Conservation (phyloP, 2,329 filamentous ascomycete species). For the Aspergillus flavus region DNA sequence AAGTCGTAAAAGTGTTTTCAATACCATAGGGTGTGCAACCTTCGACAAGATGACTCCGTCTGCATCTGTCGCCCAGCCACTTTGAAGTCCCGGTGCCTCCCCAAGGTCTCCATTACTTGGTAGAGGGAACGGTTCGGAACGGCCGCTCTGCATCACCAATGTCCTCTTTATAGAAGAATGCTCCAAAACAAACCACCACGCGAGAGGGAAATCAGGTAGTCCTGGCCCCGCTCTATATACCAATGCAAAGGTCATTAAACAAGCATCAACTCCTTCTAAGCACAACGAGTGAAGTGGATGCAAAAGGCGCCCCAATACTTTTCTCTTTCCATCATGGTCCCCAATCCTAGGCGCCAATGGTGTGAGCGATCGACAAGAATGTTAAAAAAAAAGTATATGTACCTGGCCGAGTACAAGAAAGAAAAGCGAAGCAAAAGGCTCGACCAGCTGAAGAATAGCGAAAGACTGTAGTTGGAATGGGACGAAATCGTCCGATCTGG, state of each 20-base stretch:
- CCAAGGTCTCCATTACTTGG: conserved; percentile 1
- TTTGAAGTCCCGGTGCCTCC: neutral
- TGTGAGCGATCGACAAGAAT: conserved; percentile 46
- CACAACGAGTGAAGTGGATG: conserved; percentile 45
- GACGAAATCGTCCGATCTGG: conserved; percentile 25
- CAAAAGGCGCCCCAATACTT: conserved; percentile 33
- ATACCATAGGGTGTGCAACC: neutral
- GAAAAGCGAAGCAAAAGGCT: conserved; percentile 30
- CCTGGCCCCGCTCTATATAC: conserved; percentile 33
- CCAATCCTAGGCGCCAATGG: conserved; percentile 38
- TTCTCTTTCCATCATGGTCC: conserved; percentile 27
- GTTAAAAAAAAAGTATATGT: conserved; percentile 32
- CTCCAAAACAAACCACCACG: conserved; percentile 1
- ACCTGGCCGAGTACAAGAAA: conserved; percentile 32
- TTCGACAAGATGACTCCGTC: neutral
- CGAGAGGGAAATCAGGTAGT: neutral
- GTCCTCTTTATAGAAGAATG: neutral
- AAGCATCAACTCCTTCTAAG: conserved; percentile 33
- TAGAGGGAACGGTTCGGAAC: neutral
- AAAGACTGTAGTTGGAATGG: conserved; percentile 36
- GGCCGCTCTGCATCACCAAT: neutral
- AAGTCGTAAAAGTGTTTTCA: neutral
- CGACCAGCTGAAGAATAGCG: conserved; percentile 36
- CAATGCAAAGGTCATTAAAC: conserved; percentile 36
- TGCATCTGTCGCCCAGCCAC: neutral